Evolutionary conservation across 2,329 filamentous ascomycete species (phyloP).

Genomic region (Cytospora paraplurivora): DNA sequence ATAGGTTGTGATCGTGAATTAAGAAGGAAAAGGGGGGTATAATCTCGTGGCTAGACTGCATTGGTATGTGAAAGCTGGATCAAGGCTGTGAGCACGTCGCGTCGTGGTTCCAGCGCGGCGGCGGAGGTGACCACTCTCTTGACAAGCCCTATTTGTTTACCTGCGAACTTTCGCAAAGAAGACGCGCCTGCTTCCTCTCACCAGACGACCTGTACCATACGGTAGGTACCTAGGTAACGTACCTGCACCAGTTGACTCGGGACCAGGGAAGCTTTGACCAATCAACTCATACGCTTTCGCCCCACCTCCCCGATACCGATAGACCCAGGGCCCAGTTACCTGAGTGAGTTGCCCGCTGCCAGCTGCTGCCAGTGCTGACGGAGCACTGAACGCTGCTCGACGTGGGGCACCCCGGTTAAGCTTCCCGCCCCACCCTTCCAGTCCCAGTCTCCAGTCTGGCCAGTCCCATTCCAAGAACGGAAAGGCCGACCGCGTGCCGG

Average conservation of each 20-base stretch:
- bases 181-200: slow-evolving; percentile 21
- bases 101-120: slow-evolving; percentile 14
- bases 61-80: slow-evolving; percentile 13
- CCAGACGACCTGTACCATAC: background rate
- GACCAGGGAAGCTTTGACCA: slow-evolving; percentile 17
- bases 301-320: slow-evolving; percentile 3
- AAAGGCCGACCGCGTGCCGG: slow-evolving; percentile 26
- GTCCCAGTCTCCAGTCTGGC: background rate
- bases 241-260: background rate
- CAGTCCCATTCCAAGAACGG: slow-evolving; percentile 4
- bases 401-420: slow-evolving; percentile 22
- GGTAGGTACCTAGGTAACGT: too few relatives aligned
- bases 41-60: slow-evolving; percentile 14
- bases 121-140: slow-evolving; percentile 23
- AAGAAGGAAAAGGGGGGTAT: slow-evolving; percentile 14
- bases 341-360: slow-evolving; percentile 1
- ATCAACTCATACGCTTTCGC: slow-evolving; percentile 17
- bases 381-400: background rate
- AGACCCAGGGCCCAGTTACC: too few relatives aligned
- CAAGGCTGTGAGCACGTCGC: slow-evolving; percentile 15
- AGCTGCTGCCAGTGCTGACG: background rate
- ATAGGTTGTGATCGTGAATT: slow-evolving; percentile 13
- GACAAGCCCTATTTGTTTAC: slow-evolving; percentile 5
- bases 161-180: slow-evolving; percentile 8
- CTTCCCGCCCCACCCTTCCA: background rate